These are phyloP conservation scores for Flammula alnicola DNA, from an alignment of 1,284 basidiomycete genomes.

Conservation along the genomic window DNA sequence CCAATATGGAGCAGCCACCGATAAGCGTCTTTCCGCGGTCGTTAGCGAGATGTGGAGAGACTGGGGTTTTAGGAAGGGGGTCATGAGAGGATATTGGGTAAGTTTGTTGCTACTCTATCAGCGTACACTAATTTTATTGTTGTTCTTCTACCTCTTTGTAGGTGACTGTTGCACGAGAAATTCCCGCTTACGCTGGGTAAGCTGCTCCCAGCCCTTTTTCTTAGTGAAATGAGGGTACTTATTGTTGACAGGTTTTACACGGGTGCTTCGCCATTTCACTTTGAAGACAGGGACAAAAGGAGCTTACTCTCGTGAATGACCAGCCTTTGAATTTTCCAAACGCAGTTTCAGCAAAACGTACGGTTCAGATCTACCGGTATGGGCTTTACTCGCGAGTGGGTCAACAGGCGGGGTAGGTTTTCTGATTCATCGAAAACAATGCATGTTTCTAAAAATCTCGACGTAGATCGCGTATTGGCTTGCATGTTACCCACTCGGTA, in stretches of 20 bases:
- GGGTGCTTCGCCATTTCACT: slow-evolving; percentile 43
- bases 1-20: slow-evolving; percentile 77
- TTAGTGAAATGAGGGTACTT: not conserved
- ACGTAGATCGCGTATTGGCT: slow-evolving; percentile 90
- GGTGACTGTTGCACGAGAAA: slow-evolving; percentile 93
- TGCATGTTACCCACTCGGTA: slow-evolving; percentile 84
- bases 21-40: slow-evolving; percentile 78
- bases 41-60: slow-evolving; percentile 83
- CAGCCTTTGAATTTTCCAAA: slow-evolving; percentile 90
- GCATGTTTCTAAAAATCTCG: not conserved
- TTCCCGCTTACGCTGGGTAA: slow-evolving; percentile 93
- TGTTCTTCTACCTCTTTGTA: slow-evolving; percentile 42
- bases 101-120: slow-evolving; percentile 18
- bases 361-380: slow-evolving; percentile 78
- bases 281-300: not conserved
- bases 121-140: not conserved
- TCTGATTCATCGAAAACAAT: not conserved
- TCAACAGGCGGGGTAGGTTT: slow-evolving; percentile 82
- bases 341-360: slow-evolving; percentile 70
- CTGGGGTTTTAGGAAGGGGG: slow-evolving; percentile 84
- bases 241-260: slow-evolving; percentile 64
- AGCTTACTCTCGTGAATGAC: slow-evolving; percentile 1
- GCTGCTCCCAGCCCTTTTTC: slow-evolving; percentile 21
- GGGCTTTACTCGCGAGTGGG: slow-evolving; percentile 88
- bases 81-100: slow-evolving; percentile 98